Base-by-base conservation (phyloP, 2,329 filamentous ascomycete genomes). In the Aspergillus fumigatiaffinis region DNA sequence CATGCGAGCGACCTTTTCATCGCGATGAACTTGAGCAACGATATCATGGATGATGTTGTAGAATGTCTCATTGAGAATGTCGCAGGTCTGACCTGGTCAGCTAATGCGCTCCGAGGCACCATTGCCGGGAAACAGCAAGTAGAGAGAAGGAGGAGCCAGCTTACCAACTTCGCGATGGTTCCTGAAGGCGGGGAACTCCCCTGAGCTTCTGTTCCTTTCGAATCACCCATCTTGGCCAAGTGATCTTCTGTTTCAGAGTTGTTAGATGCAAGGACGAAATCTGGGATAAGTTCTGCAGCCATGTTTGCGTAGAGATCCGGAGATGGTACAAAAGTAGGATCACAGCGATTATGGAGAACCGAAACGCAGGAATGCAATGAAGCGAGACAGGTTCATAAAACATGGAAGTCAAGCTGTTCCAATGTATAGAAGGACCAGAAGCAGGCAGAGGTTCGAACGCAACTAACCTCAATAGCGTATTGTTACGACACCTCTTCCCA, bases 21-120 rank as follows among this genome's bases (percentile, higher is more conserved):
- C 77, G 60, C 82, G 82, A 67, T 87, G 84, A 32, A 80, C 80
- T 61, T 82, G 78, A 29, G 84, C 75, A 54, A 84, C 80, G 25
- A 84, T 79, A 63, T 83, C 81, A 70, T 85, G 81, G 63, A 87
- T 80, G 63, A 86, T 83, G 65, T 82, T 85, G 65, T 83, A 78
- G 47, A 87, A 76, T 23, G 79, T 79, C 59, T 84, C 81, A 58
- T 86, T 82, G 63, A 87, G 72, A 54, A 87, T 80, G 41, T 76
- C 74, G 54, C 73, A 71, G 41, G 76, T 74, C 74, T 76, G 57
- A 26, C 21, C 38, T 25, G 42, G 53, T 71, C 55, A 66, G 62
- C 53, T 53, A 9, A 25, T 59, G 29, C 50, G 50, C 35, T 17
- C n/a, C 28, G 12, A 23, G 32, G 41, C 25, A 47, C 50, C 10